Conservation (phyloP, 345 rosid genomes). For the Citrus inodora region DNA sequence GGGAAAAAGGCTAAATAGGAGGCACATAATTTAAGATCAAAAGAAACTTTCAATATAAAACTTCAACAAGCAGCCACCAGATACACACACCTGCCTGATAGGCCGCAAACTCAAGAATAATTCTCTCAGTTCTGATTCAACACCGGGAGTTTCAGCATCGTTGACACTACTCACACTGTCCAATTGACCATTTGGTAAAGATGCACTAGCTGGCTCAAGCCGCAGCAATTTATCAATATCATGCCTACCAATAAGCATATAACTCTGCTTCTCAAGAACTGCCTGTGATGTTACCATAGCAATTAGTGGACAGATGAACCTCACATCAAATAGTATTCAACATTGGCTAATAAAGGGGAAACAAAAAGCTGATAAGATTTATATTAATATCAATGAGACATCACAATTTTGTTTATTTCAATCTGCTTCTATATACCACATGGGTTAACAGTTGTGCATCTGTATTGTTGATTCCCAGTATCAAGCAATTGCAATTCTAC, state of each 20-base stretch:
- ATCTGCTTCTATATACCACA: not conserved
- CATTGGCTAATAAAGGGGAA: not conserved
- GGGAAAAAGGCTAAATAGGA: not conserved
- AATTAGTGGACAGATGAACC: constrained; percentile 16
- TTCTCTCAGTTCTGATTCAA: constrained; percentile 69
- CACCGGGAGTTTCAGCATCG: constrained; percentile 48
- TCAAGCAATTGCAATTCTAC: not conserved
- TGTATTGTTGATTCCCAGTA: not conserved
- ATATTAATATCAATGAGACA: not conserved
- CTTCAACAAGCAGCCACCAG: not conserved
- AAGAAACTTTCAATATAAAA: not conserved
- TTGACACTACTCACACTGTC: constrained; percentile 23
- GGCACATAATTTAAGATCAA: not conserved
- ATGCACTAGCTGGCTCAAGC: constrained; percentile 69
- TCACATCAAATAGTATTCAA: not conserved
- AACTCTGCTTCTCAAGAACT: constrained; percentile 97
- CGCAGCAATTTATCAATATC: constrained; percentile 97
- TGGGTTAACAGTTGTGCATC: not conserved
- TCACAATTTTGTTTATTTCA: not conserved
- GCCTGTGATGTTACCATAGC: constrained; percentile 60
- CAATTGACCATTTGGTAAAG: constrained; percentile 63
- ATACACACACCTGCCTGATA: constrained; percentile 74
- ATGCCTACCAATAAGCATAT: constrained; percentile 96
- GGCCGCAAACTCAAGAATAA: constrained; percentile 72
- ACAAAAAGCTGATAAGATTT: not conserved